Conservation (phyloP, 2,329 filamentous ascomycete genomes). For the Chaetomiaceae sp. region DNA sequence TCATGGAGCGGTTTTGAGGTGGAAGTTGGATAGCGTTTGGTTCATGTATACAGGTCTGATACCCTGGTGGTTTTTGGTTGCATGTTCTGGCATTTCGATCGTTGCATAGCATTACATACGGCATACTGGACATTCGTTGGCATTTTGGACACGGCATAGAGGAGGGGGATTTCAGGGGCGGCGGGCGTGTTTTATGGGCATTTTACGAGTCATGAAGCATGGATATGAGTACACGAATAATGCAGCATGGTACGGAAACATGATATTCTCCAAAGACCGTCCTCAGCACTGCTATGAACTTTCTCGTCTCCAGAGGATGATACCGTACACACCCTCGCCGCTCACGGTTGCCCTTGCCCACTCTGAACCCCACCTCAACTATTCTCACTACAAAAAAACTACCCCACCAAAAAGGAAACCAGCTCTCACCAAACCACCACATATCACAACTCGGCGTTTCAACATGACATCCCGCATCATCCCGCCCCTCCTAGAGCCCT, state of each 20-base stretch:
- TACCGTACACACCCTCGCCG: too few species aligned
- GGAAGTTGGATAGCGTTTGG: not conserved
- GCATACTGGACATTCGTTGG: not conserved
- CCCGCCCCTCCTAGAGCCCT: conserved; percentile 61
- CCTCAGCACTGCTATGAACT: too few species aligned
- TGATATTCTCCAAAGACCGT: too few species aligned
- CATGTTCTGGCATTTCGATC: conserved; percentile 4
- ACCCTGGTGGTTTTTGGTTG: not conserved
- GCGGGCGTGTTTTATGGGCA: too few species aligned
- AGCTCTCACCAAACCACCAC: not conserved
- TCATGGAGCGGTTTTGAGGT: conserved; percentile 66
- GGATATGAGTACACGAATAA: too few species aligned
- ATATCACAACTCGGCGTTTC: too few species aligned
- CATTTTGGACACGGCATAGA: not conserved
- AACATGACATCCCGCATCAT: conserved; percentile 35
- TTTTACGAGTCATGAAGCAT: too few species aligned
- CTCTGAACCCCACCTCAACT: not conserved
- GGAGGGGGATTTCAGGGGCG: not conserved
- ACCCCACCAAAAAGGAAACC: not conserved
- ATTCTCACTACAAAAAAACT: not conserved
- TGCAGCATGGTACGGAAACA: too few species aligned
- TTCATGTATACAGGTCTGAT: not conserved
- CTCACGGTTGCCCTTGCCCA: too few species aligned
- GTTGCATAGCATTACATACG: conserved; percentile 12
- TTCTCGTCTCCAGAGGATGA: too few species aligned